Evolutionary conservation across 2,329 filamentous ascomycete species (phyloP), one percentile per base, ranked within the genome.

Genomic region (Daldinia sp.): DNA sequence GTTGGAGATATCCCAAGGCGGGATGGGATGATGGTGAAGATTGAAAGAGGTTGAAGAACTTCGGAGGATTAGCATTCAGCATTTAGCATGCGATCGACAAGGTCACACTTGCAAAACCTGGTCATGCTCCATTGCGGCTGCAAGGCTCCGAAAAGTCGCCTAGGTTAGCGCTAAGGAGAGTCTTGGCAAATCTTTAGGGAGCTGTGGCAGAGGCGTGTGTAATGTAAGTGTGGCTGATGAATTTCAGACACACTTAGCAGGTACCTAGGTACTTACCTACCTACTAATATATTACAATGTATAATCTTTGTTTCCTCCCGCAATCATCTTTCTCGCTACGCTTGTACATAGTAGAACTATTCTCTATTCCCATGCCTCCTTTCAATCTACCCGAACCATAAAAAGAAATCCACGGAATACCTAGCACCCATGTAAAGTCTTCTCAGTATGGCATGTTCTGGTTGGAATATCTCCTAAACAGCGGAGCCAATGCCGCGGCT

Each of bases 31-130:
- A 58, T 54, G 60, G 48, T 1, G n/a, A 37, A 29, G 39, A 49
- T 56, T 58, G 52, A 60, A 63, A 49, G 52, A 60, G 41, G 43
- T 55, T 37, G 32, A 54, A 29, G 19, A 43, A 6, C 21, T 27
- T 43, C 39, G 11, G 19, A 51, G 53, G 57, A 55, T 58, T 43
- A 29, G 30, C 47, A 61, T 60, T n/a, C n/a, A n/a, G n/a, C n/a
- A n/a, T n/a, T n/a, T n/a, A 29, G 30, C 47, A 61, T 60, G 63
- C 63, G 63, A 66, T 66, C 35, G 39, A 43, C 21, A 56, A 47
- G 34, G 35, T 34, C 23, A 47, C 29, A 23, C 29, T 30, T 61
- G 56, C 51, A 64, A 52, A 64, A 61, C 47, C 34, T 63, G 53
- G 59, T 61, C 49, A 29, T 25, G 39, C 27, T 48, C 27, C 17